Base-by-base conservation (phyloP, 306 rosid species). In the Inga leiocalycina region DNA sequence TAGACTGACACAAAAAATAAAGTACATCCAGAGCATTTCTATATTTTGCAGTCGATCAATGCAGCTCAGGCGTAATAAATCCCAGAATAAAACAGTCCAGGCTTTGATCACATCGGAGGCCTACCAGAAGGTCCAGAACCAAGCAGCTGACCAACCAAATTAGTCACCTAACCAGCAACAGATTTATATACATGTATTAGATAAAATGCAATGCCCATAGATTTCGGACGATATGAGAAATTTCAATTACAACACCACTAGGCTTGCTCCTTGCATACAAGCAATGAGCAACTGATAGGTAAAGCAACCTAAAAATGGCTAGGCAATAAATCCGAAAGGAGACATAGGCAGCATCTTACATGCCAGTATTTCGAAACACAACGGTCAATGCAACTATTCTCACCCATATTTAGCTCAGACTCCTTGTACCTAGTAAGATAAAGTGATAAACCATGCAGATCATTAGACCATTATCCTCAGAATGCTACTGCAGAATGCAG, bases 301-400 rank as follows among this genome's bases (percentile, higher is more conserved):
- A 27, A 41, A 71, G 32, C 74, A 71, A 66, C 17, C 48, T 52
- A 7, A 22, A 80, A 34, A 16, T 34, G 39, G 9, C 41, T 19
- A 74, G 56, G 56, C 44, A 68, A 54, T n/a, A 74, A 54, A 82
- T 72, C 27, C 56, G 37, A 37, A 80, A 46, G 19, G 20, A 80
- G n/a, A 45, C 20, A 68, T 34, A 13, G 34, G 6, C 16, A 75
- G 77, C 15, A 81, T 69, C 97, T 91, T 88, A 94, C 99, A 69
- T 92, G 98, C 99, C 99, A 96, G 64, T 96, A 96, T 85, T 94
- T 96, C 75, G 99, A 96, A 84, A 94, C 99, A 61, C 98, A 96
- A 7, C 99, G 98, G 34, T 96, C 99, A 84, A 92, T 94, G 90
- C 99, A 96, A 83, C 95, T 90, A 86, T 96, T 96, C 89, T 96